Evolutionary conservation across 2,329 filamentous ascomycete genomes (phyloP).

Genomic region (Epichloe sylvatica): DNA sequence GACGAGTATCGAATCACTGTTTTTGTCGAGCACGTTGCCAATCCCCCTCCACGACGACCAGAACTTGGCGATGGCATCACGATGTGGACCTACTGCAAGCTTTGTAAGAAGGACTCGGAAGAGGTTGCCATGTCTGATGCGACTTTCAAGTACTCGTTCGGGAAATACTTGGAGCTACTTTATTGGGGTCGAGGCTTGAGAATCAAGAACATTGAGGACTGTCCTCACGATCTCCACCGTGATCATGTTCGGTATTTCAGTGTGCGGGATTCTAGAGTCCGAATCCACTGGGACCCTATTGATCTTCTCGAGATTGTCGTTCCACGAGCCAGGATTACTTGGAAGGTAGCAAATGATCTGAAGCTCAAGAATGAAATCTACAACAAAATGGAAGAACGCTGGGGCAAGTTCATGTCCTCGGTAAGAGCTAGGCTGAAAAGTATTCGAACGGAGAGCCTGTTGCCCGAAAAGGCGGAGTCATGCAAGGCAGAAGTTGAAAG

Average conservation of each 20-base stretch:
- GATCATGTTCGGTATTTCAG: constrained; percentile 92
- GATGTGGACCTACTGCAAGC: constrained; percentile 96
- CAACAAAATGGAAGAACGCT: constrained; percentile 62
- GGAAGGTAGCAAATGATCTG: constrained; percentile 94
- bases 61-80: constrained; percentile 54
- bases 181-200: constrained; percentile 86
- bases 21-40: constrained; percentile 53
- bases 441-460: constrained; percentile 82
- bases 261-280: constrained; percentile 68
- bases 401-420: constrained; percentile 76
- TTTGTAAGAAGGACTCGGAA: constrained; percentile 80
- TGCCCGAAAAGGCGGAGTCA: constrained; percentile 71
- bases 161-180: constrained; percentile 92
- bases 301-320: constrained; percentile 91
- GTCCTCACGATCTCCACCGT: constrained; percentile 80
- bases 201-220: constrained; percentile 54
- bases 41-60: constrained; percentile 23
- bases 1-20: constrained; percentile 88
- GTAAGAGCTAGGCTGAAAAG: constrained; percentile 71
- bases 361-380: constrained; percentile 88
- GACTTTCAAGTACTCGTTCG: constrained; percentile 97
- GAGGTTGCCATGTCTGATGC: constrained; percentile 83
- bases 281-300: constrained; percentile 85
- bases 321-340: constrained; percentile 76
- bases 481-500: constrained; percentile 72